phyloP scores from a whole-genome alignment of 176 grass and related monocot species.

The Metroxylon sagu region DNA sequence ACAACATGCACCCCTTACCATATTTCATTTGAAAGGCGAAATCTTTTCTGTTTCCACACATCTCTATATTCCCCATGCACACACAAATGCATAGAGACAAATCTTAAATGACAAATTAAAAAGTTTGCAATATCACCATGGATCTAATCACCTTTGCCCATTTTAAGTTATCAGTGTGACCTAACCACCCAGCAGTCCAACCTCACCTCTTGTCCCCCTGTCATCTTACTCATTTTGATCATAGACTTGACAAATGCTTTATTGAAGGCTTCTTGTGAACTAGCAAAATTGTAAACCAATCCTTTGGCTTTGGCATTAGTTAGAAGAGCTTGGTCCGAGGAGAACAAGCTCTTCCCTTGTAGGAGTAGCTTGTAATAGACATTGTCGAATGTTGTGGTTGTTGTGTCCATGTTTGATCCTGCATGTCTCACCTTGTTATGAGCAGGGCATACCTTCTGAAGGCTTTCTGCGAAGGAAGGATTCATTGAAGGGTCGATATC shows the following conservation, averaged over 20 bases:
- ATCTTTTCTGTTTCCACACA: too few species aligned
- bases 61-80: too few species aligned
- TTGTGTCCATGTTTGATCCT: constrained; percentile 54
- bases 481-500: constrained; percentile 42
- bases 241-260: constrained; percentile 64
- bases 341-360: constrained; percentile 41
- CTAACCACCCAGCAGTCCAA: constrained; percentile 53
- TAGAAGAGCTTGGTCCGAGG: constrained; percentile 69
- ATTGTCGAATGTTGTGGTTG: constrained; percentile 64
- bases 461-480: constrained; percentile 55
- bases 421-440: constrained; percentile 52
- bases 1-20: too few species aligned
- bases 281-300: constrained; percentile 42
- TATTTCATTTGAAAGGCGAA: too few species aligned
- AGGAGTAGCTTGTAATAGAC: constrained; percentile 68
- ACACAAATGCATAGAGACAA: too few species aligned
- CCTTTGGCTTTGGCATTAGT: constrained; percentile 64
- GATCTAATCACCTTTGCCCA: too few species aligned
- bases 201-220: constrained; percentile 60
- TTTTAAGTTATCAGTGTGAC: too few species aligned
- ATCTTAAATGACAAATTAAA: too few species aligned
- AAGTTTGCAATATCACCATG: too few species aligned
- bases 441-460: constrained; percentile 48
- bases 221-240: constrained; percentile 54
- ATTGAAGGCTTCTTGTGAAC: constrained; percentile 47